Evolutionary conservation across 2,329 filamentous ascomycete genomes (phyloP).

Genomic region (Aspergillus vadensis): DNA sequence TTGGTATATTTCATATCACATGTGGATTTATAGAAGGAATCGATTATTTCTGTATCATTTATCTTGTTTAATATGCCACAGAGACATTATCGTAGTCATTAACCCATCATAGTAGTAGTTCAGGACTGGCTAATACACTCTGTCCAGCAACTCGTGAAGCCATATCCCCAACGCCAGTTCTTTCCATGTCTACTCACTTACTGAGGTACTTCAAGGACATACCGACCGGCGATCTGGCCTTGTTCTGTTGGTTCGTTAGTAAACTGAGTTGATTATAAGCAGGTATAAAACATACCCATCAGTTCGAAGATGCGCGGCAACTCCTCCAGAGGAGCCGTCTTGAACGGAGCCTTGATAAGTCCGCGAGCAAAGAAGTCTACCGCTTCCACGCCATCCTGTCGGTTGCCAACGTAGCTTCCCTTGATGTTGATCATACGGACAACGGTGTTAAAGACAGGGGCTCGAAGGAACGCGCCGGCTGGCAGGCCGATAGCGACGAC

Average conservation of each 20-base stretch:
- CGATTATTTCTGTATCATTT: too few relatives aligned
- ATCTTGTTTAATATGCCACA: too few relatives aligned
- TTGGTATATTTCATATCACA: too few relatives aligned
- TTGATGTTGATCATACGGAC: constrained; percentile 89
- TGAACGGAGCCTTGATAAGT: constrained; percentile 83
- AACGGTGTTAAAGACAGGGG: constrained; percentile 87
- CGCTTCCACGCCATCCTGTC: constrained; percentile 83
- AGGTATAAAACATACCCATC: constrained; percentile 52
- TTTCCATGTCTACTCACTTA: constrained; percentile 16
- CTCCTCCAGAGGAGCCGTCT: constrained; percentile 78
- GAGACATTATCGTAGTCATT: background rate
- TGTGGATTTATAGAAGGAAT: too few relatives aligned
- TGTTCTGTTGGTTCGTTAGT: constrained; percentile 28
- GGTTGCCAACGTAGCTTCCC: constrained; percentile 91
- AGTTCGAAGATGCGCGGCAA: constrained; percentile 78
- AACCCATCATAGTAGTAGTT: background rate
- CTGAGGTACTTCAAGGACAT: constrained; percentile 49
- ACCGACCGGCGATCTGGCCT: constrained; percentile 46
- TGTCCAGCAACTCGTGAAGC: background rate
- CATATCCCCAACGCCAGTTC: background rate
- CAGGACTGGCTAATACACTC: background rate
- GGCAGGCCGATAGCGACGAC: constrained; percentile 91
- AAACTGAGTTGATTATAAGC: too few relatives aligned
- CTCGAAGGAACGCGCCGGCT: constrained; percentile 73
- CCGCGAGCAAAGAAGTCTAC: constrained; percentile 86